Percentiles rank a stretch among this genome's conserved stretches.
These are phyloP conservation scores for Lavandula angustifolia DNA, from an alignment of 257 asterid genomes.

Conservation along the genomic window DNA sequence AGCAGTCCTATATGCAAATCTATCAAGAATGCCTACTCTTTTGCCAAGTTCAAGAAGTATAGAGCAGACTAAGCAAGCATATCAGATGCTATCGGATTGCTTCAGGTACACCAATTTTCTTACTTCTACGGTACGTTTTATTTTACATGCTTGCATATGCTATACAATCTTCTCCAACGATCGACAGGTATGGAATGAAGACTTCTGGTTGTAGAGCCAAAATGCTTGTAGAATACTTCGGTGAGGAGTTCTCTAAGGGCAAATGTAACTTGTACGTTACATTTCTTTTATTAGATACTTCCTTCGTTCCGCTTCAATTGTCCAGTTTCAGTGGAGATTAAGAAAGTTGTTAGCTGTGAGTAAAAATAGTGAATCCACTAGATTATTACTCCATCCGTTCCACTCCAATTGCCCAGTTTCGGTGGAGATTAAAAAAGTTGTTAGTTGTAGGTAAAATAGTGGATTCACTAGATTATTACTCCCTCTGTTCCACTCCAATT, in stretches of 20 bases:
- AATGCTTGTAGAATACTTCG: slow-evolving; percentile 75
- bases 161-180: slow-evolving; percentile 23
- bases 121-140: slow-evolving; percentile 14
- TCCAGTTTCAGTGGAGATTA: too few species aligned
- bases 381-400: too few species aligned
- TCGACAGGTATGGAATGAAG: slow-evolving; percentile 68
- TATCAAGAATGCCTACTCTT: slow-evolving; percentile 61
- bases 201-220: slow-evolving; percentile 68
- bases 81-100: slow-evolving; percentile 75
- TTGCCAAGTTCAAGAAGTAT: slow-evolving; percentile 70
- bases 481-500: too few species aligned
- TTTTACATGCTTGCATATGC: slow-evolving; percentile 29
- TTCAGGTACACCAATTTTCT: slow-evolving; percentile 52
- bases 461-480: too few species aligned
- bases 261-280: slow-evolving; percentile 62
- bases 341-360: too few species aligned
- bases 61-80: slow-evolving; percentile 72
- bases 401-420: too few species aligned
- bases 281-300: slow-evolving; percentile 12
- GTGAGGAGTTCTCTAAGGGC: slow-evolving; percentile 63
- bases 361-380: too few species aligned
- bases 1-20: slow-evolving; percentile 71
- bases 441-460: too few species aligned
- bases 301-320: too few species aligned
- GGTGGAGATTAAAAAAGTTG: too few species aligned